Evolutionary conservation across 2,329 filamentous ascomycete genomes (phyloP).

Genomic region (Aspergillus fijiensis): DNA sequence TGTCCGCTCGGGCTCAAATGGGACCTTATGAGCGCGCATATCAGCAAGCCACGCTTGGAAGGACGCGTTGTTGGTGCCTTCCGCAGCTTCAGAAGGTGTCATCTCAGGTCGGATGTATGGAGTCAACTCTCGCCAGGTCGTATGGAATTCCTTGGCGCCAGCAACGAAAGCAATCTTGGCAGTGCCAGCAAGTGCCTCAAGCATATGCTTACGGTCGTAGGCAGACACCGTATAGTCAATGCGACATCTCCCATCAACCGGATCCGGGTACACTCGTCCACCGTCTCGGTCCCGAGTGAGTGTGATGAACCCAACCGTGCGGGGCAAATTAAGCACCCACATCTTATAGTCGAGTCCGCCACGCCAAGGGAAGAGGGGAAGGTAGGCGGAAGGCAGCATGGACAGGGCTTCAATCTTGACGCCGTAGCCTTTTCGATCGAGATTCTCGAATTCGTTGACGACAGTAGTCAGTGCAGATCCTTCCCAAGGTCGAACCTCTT

Average conservation of each 20-base stretch:
- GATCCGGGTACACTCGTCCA: constrained; percentile 72
- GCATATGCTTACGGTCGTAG: constrained; percentile 69
- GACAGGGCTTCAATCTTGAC: constrained; percentile 74
- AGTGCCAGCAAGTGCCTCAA: constrained; percentile 69
- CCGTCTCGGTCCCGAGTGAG: constrained; percentile 73
- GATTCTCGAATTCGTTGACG: constrained; percentile 74
- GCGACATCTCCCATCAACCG: constrained; percentile 61
- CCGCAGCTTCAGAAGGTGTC: constrained; percentile 26
- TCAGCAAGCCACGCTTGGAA: constrained; percentile 58
- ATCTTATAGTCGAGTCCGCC: constrained; percentile 70
- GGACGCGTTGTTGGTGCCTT: constrained; percentile 53
- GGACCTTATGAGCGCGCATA: constrained; percentile 44
- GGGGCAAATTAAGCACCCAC: constrained; percentile 65
- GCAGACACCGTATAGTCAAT: constrained; percentile 70
- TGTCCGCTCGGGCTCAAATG: constrained; percentile 48
- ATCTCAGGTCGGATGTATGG: constrained; percentile 58
- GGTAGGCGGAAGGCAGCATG: constrained; percentile 69
- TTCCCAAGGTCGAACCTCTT: constrained; percentile 71
- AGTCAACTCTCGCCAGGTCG: constrained; percentile 60
- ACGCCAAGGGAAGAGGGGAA: constrained; percentile 66
- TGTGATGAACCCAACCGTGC: constrained; percentile 70
- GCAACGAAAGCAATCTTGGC: constrained; percentile 75
- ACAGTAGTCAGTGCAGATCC: constrained; percentile 78
- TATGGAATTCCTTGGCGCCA: constrained; percentile 77
- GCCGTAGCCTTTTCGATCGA: constrained; percentile 78